Evolutionary conservation across 2,329 filamentous ascomycete genomes (phyloP), one percentile per base, ranked within the genome.

Genomic region (Alternaria triticina): DNA sequence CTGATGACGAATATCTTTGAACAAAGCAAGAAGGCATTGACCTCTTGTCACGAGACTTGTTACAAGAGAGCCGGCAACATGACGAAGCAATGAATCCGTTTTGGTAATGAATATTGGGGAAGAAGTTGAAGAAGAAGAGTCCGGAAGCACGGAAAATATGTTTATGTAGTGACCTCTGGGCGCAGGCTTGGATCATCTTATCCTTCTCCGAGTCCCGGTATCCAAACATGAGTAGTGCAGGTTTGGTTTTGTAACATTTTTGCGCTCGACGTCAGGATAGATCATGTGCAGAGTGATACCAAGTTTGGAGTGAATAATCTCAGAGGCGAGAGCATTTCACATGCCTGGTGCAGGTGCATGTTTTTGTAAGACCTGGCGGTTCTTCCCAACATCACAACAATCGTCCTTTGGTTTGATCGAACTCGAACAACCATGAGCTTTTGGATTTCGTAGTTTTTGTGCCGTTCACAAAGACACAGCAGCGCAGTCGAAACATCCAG

Each of bases 181-280:
- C 15, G 33, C 4, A n/a, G 8, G 33, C 4, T 5, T 8, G 0
- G 7, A 5, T 5, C 33, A 36, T n/a, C 4, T 0, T 5, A 1
- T n/a, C 1, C 33, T 36, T 36, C 4, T 36, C 33, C 15, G 1
- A n/a, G 33, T 5, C 15, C 8, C 7, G 0, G 15, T n/a, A 9
- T 7, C 7, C 8, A n/a, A 3, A n/a, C 33, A 36, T 33, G 3
- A 7, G 2, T 0, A 13, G 4, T 1, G 6, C 6, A 33, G 5
- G 13, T 6, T 15, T 15, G 6, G 3, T 15, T 15, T 36, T 36
- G 33, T 36, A 15, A 36, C 7, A 5, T n/a, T 5, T n/a, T n/a
- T 15, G 1, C 33, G 15, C 33, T 36, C 4, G 4, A 15, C 33
- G 4, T 15, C 13, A 36, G 4, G 4, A 36, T 1, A 36, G 33